Conservation (phyloP, 768 basidiomycete species). For the Serendipita sp. region DNA sequence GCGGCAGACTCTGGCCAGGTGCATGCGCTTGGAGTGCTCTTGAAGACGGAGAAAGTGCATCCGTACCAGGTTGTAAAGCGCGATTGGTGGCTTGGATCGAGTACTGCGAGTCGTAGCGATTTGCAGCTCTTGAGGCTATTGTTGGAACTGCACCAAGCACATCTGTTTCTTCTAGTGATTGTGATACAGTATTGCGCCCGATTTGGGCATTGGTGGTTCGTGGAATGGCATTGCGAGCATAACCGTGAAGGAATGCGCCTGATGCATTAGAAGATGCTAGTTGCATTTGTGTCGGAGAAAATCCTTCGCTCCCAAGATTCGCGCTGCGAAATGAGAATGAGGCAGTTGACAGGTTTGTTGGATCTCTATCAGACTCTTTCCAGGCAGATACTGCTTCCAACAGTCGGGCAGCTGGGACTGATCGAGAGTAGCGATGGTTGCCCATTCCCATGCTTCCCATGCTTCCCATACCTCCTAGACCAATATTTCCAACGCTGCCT, state of each 20-base stretch:
- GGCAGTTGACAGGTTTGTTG: neutral
- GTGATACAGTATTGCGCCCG: neutral
- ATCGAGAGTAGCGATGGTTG: conserved; percentile 65
- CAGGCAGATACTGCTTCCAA: conserved; percentile 70
- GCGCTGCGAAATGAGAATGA: conserved; percentile 28
- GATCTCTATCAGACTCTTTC: conserved; percentile 35
- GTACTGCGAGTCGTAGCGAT: conserved; percentile 15
- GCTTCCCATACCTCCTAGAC: neutral
- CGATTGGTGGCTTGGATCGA: conserved; percentile 12
- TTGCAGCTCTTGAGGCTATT: conserved; percentile 15
- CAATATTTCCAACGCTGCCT: neutral
- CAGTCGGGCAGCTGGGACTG: conserved; percentile 62
- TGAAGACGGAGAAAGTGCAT: conserved; percentile 34
- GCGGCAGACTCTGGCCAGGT: conserved; percentile 80
- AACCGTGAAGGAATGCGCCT: conserved; percentile 64
- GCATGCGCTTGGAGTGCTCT: conserved; percentile 77
- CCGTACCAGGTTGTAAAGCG: conserved; percentile 17
- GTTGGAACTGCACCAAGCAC: conserved; percentile 14
- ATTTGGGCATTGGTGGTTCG: neutral
- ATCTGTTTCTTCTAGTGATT: conserved; percentile 15
- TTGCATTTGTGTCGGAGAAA: conserved; percentile 22
- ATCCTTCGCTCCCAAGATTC: conserved; percentile 21
- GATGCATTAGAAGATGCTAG: conserved; percentile 63
- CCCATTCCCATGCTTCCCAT: conserved; percentile 1
- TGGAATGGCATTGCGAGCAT: conserved; percentile 21